These are phyloP conservation scores for Vaccinium darrowii DNA, from an alignment of 148 eudicot genomes.

Conservation along the genomic window DNA sequence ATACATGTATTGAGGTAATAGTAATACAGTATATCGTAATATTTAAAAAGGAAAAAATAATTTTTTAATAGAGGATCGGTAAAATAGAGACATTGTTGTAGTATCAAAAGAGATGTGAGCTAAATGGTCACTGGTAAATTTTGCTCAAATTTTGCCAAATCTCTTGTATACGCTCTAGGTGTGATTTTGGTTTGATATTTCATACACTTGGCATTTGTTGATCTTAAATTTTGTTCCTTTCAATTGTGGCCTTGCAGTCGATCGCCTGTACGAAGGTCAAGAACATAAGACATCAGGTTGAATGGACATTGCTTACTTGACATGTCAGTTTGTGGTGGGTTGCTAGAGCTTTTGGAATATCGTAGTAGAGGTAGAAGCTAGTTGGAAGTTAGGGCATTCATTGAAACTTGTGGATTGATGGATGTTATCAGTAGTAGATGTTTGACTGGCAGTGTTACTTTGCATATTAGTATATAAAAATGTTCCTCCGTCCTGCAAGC, in stretches of 20 bases:
- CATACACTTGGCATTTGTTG: not conserved
- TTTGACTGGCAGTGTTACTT: not conserved
- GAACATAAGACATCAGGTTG: conserved; percentile 35
- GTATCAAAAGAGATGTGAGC: no score
- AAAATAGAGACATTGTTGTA: no score
- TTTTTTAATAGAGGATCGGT: no score
- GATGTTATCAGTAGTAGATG: not conserved
- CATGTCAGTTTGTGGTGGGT: conserved; percentile 7
- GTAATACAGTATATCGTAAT: no score
- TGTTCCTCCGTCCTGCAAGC: not conserved
- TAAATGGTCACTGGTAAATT: no score
- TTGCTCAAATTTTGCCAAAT: no score
- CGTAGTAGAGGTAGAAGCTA: not conserved
- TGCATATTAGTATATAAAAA: not conserved
- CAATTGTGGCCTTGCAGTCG: conserved; percentile 42
- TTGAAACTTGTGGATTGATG: not conserved
- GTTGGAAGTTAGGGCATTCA: not conserved
- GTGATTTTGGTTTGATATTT: not conserved
- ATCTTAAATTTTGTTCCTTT: not conserved
- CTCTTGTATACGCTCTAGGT: no score
- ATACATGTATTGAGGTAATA: no score
- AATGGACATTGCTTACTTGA: conserved; percentile 5
- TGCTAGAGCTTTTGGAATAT: conserved; percentile 5
- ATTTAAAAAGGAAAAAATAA: no score
- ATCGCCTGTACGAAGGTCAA: conserved; percentile 65